Base-by-base conservation (phyloP, 2,329 filamentous ascomycete genomes). In the Pochonia chlamydosporia region DNA sequence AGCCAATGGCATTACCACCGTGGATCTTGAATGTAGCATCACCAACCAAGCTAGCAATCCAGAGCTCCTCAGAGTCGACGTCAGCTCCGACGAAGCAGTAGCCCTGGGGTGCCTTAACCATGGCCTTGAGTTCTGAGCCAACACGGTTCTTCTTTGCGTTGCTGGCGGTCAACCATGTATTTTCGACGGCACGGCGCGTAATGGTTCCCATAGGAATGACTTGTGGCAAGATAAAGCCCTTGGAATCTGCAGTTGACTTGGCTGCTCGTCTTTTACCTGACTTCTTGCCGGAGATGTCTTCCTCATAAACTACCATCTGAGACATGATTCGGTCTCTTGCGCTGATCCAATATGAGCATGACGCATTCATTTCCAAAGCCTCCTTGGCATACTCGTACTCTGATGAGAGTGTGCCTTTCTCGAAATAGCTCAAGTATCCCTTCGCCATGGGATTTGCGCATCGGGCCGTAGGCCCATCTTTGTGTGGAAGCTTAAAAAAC, bases 261-360 rank as follows among this genome's bases (percentile, higher is more conserved):
- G 49, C 28, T 30, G 45, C 18, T 54, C 46, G 16, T n/a, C 31
- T 21, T 46, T 45, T 30, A 21, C 23, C 37, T 41, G 13, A 28
- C 49, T 42, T 11, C n/a, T 43, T 20, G 5, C 31, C 14, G 25
- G 46, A 53, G 16, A 73, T 50, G 52, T 95, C 83, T 28, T 83
- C 74, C 49, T 90, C 76, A 62, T 95, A 96, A 1, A 99, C 87
- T 2, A 95, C 91, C 76, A 97, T 88, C 61, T 99, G 93, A n/a
- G 85, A 87, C 76, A 73, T 92, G 66, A 99, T 99, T 43, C 93
- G 78, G 60, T 96, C 89, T 52, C 93, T 80, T 14, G 93, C 91
- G 59, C 89, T 96, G 57, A 99, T 97, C 93, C 95, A 99, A 67
- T 99, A 99, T 1, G 92, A 97, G 63, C 95, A 99, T 0, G 90